Evolutionary conservation across 306 rosid species (phyloP).

Genomic region (Lathyrus sativus): DNA sequence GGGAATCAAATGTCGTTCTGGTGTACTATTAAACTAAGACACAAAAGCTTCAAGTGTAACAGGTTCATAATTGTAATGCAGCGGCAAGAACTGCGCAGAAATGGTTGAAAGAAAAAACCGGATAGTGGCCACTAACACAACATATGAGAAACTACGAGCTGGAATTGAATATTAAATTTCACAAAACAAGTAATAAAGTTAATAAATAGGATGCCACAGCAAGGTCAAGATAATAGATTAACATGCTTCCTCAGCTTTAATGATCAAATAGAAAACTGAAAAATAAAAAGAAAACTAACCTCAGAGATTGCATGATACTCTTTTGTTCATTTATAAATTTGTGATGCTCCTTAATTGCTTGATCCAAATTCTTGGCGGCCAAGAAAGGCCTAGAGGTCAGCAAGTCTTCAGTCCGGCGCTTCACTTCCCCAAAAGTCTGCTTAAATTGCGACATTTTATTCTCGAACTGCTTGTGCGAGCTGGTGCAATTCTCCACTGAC

Average conservation of each 20-base stretch:
- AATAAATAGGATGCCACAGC: slow-evolving; percentile 11
- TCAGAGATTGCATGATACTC: slow-evolving; percentile 94
- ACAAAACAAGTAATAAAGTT: slow-evolving; percentile 14
- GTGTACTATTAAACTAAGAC: slow-evolving; percentile 4
- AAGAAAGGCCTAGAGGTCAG: slow-evolving; percentile 53
- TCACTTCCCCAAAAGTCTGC: slow-evolving; percentile 67
- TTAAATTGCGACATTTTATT: slow-evolving; percentile 81
- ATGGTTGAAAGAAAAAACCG: neutral
- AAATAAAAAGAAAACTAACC: slow-evolving; percentile 55
- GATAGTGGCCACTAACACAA: slow-evolving; percentile 1
- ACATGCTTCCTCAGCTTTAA: slow-evolving; percentile 11
- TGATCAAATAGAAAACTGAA: neutral
- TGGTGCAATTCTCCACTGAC: slow-evolving; percentile 71
- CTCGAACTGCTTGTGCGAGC: slow-evolving; percentile 91
- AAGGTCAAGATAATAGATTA: slow-evolving; percentile 27
- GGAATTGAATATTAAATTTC: slow-evolving; percentile 23
- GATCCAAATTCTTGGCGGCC: slow-evolving; percentile 57
- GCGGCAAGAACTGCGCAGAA: slow-evolving; percentile 20
- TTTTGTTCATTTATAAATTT: slow-evolving; percentile 67
- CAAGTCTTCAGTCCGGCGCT: slow-evolving; percentile 74
- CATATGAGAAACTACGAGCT: slow-evolving; percentile 4
- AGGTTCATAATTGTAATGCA: slow-evolving; percentile 9
- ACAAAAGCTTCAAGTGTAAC: slow-evolving; percentile 25
- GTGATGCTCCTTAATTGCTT: slow-evolving; percentile 65
- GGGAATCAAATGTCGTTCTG: slow-evolving; percentile 7